phyloP scores from a whole-genome alignment of 2,329 filamentous ascomycete species.

The Trichocomaceae sp. region DNA sequence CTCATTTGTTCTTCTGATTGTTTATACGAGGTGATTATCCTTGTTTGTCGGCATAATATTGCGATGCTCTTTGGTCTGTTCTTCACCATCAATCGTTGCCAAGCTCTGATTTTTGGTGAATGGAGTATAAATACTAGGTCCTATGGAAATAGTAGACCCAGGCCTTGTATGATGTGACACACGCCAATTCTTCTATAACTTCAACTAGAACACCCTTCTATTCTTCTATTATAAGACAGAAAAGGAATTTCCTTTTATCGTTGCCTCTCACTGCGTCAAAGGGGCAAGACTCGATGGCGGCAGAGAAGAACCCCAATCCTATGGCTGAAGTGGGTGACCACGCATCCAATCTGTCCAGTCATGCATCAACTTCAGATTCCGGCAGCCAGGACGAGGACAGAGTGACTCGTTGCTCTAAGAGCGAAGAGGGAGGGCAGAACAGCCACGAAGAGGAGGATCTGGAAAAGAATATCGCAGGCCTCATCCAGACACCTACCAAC shows the following conservation, averaged over 20 bases:
- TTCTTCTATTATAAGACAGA: not conserved
- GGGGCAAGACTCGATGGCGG: not conserved
- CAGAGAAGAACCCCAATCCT: not conserved
- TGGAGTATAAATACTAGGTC: not conserved
- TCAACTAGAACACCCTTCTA: not conserved
- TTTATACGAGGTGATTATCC: not conserved
- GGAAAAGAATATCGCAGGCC: conserved; percentile 3
- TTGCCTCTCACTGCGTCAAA: not conserved
- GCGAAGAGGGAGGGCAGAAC: not conserved
- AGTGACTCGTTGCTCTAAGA: not conserved
- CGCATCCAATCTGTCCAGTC: not conserved
- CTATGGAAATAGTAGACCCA: not conserved
- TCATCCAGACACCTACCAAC: conserved; percentile 8
- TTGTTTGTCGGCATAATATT: not conserved
- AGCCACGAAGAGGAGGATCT: conserved; percentile 1
- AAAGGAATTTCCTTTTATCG: not conserved
- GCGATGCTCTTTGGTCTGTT: not conserved
- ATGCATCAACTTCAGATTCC: not conserved
- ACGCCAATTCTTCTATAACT: not conserved
- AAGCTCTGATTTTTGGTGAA: not conserved
- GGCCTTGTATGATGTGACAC: conserved; percentile 2
- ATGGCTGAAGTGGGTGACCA: not conserved
- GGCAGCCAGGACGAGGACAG: not conserved
- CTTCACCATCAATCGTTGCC: not conserved
- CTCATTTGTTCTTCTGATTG: not conserved